Percentiles rank a stretch among this genome's conserved stretches.
phyloP scores from a whole-genome alignment of 169 alveolate species.

The Blepharisma undulans region DNA sequence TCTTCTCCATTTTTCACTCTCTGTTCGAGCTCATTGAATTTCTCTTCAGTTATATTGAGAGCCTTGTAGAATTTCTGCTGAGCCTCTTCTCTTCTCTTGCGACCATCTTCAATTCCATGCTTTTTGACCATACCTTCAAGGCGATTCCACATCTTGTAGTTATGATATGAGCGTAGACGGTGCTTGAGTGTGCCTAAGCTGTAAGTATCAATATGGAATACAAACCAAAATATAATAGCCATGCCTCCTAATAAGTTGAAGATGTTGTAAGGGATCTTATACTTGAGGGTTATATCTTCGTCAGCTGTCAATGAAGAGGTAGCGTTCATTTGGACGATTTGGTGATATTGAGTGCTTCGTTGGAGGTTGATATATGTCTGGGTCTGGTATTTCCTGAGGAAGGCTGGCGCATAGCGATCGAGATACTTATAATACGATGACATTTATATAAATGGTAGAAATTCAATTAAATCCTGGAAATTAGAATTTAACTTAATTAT shows the following conservation, averaged over 20 bases:
- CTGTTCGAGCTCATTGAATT: not conserved
- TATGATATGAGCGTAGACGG: constrained; percentile 21
- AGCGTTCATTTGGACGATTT: constrained; percentile 38
- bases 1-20: not conserved
- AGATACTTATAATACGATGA: constrained; percentile 33
- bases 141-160: constrained; percentile 42
- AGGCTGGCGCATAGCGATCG: constrained; percentile 23
- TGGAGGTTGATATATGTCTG: constrained; percentile 15
- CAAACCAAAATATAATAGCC: constrained; percentile 9
- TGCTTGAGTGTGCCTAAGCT: not conserved
- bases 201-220: not conserved
- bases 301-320: not conserved
- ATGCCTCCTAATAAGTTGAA: constrained; percentile 11
- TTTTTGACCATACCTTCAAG: not conserved
- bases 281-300: constrained; percentile 6
- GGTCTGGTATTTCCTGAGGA: constrained; percentile 33
- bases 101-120: not conserved
- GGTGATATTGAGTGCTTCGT: not conserved
- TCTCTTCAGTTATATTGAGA: not conserved
- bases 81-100: not conserved
- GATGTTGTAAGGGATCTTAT: not conserved
- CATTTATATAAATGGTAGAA: not conserved
- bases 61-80: not conserved
- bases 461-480: not conserved
- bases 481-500: too few species aligned